phyloP scores from a whole-genome alignment of 2,329 filamentous ascomycete genomes.

The Microdochium trichocladiopsis region DNA sequence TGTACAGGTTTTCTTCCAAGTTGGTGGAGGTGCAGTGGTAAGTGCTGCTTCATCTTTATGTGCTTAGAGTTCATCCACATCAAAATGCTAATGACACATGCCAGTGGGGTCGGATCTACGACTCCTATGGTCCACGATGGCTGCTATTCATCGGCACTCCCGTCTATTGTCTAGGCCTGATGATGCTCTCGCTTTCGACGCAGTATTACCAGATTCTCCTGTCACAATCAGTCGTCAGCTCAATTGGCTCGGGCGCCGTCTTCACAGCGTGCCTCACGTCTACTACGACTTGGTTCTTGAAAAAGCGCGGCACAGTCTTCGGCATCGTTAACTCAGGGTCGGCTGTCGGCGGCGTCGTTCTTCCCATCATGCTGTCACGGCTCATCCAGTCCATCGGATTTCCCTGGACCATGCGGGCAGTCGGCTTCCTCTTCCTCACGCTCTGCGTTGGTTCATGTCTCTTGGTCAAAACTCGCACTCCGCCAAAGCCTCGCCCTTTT shows the following conservation, averaged over 20 bases:
- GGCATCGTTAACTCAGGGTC: slow-evolving; percentile 41
- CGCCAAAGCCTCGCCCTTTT: no score
- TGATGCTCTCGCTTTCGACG: slow-evolving; percentile 47
- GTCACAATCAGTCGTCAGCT: slow-evolving; percentile 25
- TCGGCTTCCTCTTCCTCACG: slow-evolving; percentile 28
- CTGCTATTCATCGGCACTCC: slow-evolving; percentile 44
- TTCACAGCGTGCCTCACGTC: slow-evolving; percentile 26
- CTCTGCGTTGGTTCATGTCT: no score
- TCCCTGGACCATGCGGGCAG: slow-evolving; percentile 28
- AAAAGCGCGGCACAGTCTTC: slow-evolving; percentile 32
- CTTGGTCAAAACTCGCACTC: no score
- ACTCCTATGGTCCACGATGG: slow-evolving; percentile 50
- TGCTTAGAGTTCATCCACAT: not conserved
- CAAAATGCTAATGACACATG: not conserved
- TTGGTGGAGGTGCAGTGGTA: slow-evolving; percentile 37
- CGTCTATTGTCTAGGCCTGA: slow-evolving; percentile 48
- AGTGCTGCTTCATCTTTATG: slow-evolving; percentile 5
- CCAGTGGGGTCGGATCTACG: slow-evolving; percentile 44
- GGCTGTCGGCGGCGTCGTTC: slow-evolving; percentile 42
- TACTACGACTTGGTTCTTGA: slow-evolving; percentile 38
- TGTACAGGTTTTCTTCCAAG: slow-evolving; percentile 35
- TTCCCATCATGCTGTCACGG: slow-evolving; percentile 51
- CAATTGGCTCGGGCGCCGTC: slow-evolving; percentile 25
- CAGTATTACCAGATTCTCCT: slow-evolving; percentile 33
- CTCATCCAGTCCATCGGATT: slow-evolving; percentile 37